A percentile compares a stretch with the other conserved stretches of the same genome.
Evolutionary conservation across 2,329 filamentous ascomycete genomes (phyloP).

Genomic region (Tolypocladium ovalisporum): DNA sequence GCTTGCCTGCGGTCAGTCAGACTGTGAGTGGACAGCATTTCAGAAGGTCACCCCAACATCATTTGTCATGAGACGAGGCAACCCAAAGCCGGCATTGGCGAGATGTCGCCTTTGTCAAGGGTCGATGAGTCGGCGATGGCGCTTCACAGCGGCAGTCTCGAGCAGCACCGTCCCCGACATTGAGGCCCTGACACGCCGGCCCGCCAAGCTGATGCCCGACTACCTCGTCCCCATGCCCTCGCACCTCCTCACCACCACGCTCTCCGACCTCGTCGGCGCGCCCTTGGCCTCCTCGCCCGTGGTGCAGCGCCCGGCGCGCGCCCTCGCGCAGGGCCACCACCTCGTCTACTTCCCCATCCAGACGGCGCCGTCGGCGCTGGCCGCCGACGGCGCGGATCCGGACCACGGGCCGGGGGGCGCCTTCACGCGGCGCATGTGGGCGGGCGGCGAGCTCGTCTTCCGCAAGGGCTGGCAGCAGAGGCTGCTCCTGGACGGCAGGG

Average conservation of each 20-base stretch:
- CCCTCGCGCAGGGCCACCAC: constrained; percentile 61
- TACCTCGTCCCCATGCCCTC: constrained; percentile 47
- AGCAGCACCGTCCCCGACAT: not conserved
- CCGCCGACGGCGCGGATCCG: constrained; percentile 76
- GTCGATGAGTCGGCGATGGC: not conserved
- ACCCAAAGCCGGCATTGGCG: not conserved
- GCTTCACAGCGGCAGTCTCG: not conserved
- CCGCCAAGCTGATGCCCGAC: constrained; percentile 28
- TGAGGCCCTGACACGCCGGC: constrained; percentile 13
- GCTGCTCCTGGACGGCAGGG: constrained; percentile 27
- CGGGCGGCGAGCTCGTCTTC: constrained; percentile 62
- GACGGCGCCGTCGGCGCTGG: constrained; percentile 48
- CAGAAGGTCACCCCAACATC: not conserved
- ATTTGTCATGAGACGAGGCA: not conserved
- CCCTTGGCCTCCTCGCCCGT: constrained; percentile 4
- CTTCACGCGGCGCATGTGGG: constrained; percentile 78
- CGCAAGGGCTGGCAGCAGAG: constrained; percentile 15
- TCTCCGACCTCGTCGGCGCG: constrained; percentile 41
- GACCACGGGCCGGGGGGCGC: constrained; percentile 63
- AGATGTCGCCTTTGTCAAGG: not conserved
- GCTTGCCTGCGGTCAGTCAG: no score
- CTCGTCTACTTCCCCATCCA: constrained; percentile 78
- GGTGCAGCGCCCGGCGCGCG: constrained; percentile 11
- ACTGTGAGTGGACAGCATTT: not conserved
- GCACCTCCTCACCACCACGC: constrained; percentile 52